A percentile compares a stretch with the other conserved stretches of the same genome.
Evolutionary conservation across 2,329 filamentous ascomycete genomes (phyloP).

Genomic region (Cephalotrichum gorgonifer): DNA sequence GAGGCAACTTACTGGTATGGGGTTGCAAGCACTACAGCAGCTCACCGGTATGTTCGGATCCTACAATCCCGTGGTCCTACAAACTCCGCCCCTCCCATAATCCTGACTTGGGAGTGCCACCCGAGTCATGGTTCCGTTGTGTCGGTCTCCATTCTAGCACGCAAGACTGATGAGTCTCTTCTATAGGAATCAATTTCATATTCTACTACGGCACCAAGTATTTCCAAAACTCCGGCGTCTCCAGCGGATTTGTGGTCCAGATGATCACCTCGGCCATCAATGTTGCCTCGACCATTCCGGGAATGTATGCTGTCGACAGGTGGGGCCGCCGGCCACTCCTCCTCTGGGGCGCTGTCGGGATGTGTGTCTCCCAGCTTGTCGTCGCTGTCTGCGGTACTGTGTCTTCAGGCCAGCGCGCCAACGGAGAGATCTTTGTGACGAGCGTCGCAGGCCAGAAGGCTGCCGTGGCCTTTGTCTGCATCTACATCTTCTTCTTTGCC

Average conservation of each 20-base stretch:
- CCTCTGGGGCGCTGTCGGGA: slow-evolving; percentile 50
- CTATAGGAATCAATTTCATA: slow-evolving; percentile 15
- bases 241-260: slow-evolving; percentile 22
- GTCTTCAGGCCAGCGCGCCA: slow-evolving; percentile 42
- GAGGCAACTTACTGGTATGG: slow-evolving; percentile 47
- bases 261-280: slow-evolving; percentile 30
- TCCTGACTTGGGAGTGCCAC: too few species aligned
- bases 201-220: slow-evolving; percentile 30
- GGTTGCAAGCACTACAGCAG: slow-evolving; percentile 53
- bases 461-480: slow-evolving; percentile 52
- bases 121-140: too few species aligned
- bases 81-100: not conserved
- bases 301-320: slow-evolving; percentile 24
- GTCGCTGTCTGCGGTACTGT: slow-evolving; percentile 48
- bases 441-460: slow-evolving; percentile 43
- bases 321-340: slow-evolving; percentile 46
- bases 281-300: slow-evolving; percentile 24
- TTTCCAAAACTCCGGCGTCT: slow-evolving; percentile 26
- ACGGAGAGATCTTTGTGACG: slow-evolving; percentile 15
- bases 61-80: not conserved
- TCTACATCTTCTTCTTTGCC: slow-evolving; percentile 70
- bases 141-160: slow-evolving; percentile 19
- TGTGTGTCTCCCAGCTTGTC: slow-evolving; percentile 51
- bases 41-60: slow-evolving; percentile 9
- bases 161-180: not conserved